Conservation (phyloP, 176 grass and related monocot genomes). For the Avena sativa region DNA sequence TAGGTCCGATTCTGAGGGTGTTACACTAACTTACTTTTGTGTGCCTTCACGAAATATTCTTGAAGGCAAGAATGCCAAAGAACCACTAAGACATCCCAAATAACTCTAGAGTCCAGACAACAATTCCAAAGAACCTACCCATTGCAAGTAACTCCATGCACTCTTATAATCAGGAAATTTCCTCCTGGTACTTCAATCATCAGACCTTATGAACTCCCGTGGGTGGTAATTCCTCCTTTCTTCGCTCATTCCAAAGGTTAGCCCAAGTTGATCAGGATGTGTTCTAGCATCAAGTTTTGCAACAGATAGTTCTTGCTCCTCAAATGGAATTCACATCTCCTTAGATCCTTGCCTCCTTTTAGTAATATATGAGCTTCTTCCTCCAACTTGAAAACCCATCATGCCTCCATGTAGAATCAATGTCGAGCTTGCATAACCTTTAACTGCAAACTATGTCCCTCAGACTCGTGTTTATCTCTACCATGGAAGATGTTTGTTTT, state of each 20-base stretch:
- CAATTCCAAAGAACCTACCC: too few relatives aligned
- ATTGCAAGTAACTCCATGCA: not conserved
- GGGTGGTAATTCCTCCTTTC: constrained; percentile 47
- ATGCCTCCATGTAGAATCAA: constrained; percentile 58
- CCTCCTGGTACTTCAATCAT: constrained; percentile 58
- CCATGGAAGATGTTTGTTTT: constrained; percentile 49
- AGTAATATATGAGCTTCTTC: constrained; percentile 35
- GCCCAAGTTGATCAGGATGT: constrained; percentile 46
- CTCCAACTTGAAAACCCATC: constrained; percentile 70
- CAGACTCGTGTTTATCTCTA: constrained; percentile 43
- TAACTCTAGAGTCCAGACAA: too few relatives aligned
- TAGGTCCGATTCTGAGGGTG: too few relatives aligned
- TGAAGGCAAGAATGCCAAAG: too few relatives aligned
- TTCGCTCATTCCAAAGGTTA: constrained; percentile 50
- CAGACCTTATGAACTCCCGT: constrained; percentile 40
- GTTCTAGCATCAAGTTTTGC: constrained; percentile 35
- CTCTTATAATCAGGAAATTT: constrained; percentile 55
- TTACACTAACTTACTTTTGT: too few relatives aligned
- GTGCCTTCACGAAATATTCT: too few relatives aligned
- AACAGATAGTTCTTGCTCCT: constrained; percentile 43
- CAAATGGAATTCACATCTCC: constrained; percentile 42
- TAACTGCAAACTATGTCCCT: constrained; percentile 35
- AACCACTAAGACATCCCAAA: too few relatives aligned
- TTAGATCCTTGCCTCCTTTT: constrained; percentile 60
- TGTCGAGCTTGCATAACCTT: constrained; percentile 43